Conservation (phyloP, 345 rosid genomes). For the Citrus reticulata region DNA sequence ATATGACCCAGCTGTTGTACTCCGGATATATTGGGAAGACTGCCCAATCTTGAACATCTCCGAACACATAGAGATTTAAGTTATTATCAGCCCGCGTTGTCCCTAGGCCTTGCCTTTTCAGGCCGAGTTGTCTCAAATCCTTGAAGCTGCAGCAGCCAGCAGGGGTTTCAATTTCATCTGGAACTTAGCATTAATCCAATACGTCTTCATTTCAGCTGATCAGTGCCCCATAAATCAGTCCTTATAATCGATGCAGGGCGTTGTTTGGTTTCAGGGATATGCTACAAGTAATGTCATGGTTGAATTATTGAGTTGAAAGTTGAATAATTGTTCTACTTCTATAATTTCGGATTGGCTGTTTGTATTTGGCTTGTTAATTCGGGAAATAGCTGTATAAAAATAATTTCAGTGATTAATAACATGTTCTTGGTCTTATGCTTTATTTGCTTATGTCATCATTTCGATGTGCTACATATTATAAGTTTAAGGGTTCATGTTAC, state of each 20-base stretch:
- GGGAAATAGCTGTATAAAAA: not conserved
- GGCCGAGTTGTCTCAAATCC: not conserved
- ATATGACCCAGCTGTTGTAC: not conserved
- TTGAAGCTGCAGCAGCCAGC: not conserved
- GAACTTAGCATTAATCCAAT: too few relatives aligned
- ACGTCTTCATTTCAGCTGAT: too few relatives aligned
- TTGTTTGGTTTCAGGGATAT: not conserved
- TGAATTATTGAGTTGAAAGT: too few relatives aligned
- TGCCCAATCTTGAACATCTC: not conserved
- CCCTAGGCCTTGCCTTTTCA: not conserved
- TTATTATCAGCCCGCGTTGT: not conserved
- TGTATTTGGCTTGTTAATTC: not conserved
- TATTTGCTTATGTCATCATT: not conserved
- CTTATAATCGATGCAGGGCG: too few relatives aligned
- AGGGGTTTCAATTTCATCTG: too few relatives aligned
- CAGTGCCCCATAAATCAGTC: too few relatives aligned
- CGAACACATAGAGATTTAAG: not conserved
- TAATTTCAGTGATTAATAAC: too few relatives aligned
- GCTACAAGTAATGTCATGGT: not conserved
- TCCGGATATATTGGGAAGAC: not conserved
- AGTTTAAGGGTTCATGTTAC: too few relatives aligned
- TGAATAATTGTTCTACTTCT: not conserved
- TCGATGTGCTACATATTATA: not conserved
- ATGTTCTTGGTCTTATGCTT: not conserved
- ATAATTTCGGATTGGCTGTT: not conserved